Base-by-base conservation (phyloP, 2,329 filamentous ascomycete genomes). In the Ophiostoma himal-ulmi region DNA sequence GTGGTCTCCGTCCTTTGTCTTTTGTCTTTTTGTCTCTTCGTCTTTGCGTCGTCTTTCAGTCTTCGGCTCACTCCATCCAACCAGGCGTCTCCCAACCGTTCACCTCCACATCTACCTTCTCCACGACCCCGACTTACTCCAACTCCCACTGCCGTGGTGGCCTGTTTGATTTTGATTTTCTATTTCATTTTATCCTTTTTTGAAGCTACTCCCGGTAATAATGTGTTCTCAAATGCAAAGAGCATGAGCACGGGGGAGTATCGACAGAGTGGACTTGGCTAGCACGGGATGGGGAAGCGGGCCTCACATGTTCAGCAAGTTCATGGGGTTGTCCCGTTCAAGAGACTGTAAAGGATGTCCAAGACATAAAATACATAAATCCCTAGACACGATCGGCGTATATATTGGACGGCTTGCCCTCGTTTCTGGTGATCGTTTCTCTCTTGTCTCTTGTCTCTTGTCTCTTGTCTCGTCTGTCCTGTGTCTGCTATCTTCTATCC, bases 161-260 rank as follows among this genome's bases (percentile, higher is more conserved):
- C 22, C 26, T 26, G 14, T 62, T 0, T 57, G n/a, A 26, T 11
- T 62, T 7, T 22, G 52, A 34, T 62, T 62, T 62, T 62, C 22
- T 62, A 62, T 34, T 62, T 62, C 57, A 34, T 14, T 62, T 62
- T 62, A 62, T 62, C 57, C 57, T 62, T 62, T 52, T 60, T 62
- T 8, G 52, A 30, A 62, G 57, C 57, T 62, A 62, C 57, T 62
- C 26, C 34, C 57, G 57, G 22, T 36, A 34, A 34, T 34, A 57
- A 26, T 11, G 8, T 22, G 14, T 30, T 13, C 3, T 30, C 3
- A 30, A 57, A 57, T 5, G 1, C 48, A 57, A n/a, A 57, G 3
- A 30, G 3, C 3, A 30, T 3, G 11, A 26, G 5, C 44, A 48
- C 22, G 36, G 30, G 57, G 11, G 22, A 10, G 17, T 26, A 57